Evolutionary conservation across 2,329 filamentous ascomycete species (phyloP), one percentile per base, ranked within the genome.

Genomic region (Aspergillus glaucus): DNA sequence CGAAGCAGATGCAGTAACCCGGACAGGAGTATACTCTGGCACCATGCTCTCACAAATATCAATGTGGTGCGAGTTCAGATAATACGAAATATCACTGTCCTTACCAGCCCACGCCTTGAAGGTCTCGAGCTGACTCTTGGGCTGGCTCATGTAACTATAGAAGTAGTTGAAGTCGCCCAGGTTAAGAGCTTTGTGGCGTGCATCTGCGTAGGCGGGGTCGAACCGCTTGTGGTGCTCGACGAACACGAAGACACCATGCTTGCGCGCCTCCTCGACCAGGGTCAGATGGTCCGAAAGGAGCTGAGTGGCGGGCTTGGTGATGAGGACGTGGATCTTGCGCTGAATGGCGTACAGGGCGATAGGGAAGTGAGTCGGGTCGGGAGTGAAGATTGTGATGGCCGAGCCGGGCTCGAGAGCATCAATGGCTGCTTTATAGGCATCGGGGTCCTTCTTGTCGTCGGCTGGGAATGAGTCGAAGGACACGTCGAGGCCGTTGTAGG

Each of bases 161-260:
- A 95, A 96, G 78, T 96, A 96, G 77, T 95, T 95, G 82, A 96
- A 96, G 72, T 95, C 89, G 55, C 91, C 91, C 6, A 96, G 76
- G 46, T 77, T 82, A 63, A 81, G 74, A 12, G 88, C 88, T 59
- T 86, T 84, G 73, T 85, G 85, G 44, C 85, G 81, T 12, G 92
- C 92, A 68, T 96, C 91, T 12, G 88, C 82, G 74, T 96, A 96
- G 19, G 89, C 89, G 2, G 91, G 91, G 68, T 96, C 91, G 73
- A 85, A 96, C 50, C 92, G 88, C 77, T 96, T 96, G 80, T 96
- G 91, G 74, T 96, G 91, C 78, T 96, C 91, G 61, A 96, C 79
- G 74, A 88, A 95, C 56, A 95, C 89, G 66, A 91, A 92, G 50
- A 96, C 90, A 55, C 84, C 83, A 67, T 87, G 75, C 64, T 87